phyloP scores from a whole-genome alignment of 192 early-diverging fungal species.

The Backusella australiensis region DNA sequence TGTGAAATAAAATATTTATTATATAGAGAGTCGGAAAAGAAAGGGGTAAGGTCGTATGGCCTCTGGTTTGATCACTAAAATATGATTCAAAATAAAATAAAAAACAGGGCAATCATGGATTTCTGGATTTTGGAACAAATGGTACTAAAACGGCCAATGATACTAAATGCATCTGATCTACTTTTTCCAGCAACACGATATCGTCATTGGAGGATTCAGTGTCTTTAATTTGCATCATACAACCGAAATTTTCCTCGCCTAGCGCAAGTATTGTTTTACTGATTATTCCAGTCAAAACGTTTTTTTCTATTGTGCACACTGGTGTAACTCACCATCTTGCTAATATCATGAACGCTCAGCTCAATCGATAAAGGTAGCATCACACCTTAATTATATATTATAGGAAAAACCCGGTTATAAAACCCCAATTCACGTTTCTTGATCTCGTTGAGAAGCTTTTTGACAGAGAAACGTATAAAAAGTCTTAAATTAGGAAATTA shows the following conservation, averaged over 20 bases:
- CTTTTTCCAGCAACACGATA: neutral
- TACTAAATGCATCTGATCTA: neutral
- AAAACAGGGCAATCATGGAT: neutral
- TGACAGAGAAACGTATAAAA: slow-evolving; percentile 1
- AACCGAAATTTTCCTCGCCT: neutral
- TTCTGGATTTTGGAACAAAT: neutral
- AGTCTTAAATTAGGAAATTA: neutral
- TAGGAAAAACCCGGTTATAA: neutral
- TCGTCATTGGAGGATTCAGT: neutral
- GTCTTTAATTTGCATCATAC: neutral
- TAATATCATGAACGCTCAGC: neutral
- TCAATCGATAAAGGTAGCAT: neutral
- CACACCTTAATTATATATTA: neutral
- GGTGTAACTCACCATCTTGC: too few relatives aligned
- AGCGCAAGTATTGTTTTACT: neutral
- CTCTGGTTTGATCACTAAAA: neutral
- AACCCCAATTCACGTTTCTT: neutral
- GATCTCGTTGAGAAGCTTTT: neutral
- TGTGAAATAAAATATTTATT: neutral
- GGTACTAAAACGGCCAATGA: neutral
- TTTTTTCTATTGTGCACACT: neutral
- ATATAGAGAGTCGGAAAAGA: neutral
- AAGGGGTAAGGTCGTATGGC: neutral
- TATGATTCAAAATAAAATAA: neutral
- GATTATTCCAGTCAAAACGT: neutral